Conservation (phyloP, 2,329 filamentous ascomycete genomes). For the Penicillium palitans region DNA sequence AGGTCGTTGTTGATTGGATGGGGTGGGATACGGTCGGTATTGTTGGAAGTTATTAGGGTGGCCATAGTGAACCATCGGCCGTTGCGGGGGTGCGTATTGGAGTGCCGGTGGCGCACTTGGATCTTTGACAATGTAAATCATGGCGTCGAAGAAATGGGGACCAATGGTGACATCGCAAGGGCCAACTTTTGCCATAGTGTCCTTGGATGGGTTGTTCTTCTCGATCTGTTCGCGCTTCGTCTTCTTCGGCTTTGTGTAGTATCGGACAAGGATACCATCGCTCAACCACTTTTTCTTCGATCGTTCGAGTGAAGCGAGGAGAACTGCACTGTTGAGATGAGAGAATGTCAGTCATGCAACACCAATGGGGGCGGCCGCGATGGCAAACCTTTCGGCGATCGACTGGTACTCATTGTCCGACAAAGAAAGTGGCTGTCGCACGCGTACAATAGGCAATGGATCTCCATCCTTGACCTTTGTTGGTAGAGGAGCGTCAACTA, state of each 20-base stretch:
- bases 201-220: slow-evolving; percentile 50
- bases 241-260: slow-evolving; percentile 59
- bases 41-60: slow-evolving; percentile 44
- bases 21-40: slow-evolving; percentile 41
- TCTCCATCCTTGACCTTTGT: slow-evolving; percentile 55
- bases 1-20: slow-evolving; percentile 31
- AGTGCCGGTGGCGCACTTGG: slow-evolving; percentile 41
- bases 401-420: slow-evolving; percentile 59
- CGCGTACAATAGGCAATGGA: slow-evolving; percentile 54
- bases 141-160: slow-evolving; percentile 62
- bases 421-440: slow-evolving; percentile 52
- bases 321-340: slow-evolving; percentile 50
- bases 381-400: slow-evolving; percentile 55
- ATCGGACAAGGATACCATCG: slow-evolving; percentile 56
- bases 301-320: slow-evolving; percentile 58
- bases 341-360: slow-evolving; percentile 18
- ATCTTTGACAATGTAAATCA: slow-evolving; percentile 57
- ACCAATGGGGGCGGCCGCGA: background rate
- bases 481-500: slow-evolving; percentile 49
- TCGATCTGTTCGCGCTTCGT: slow-evolving; percentile 53
- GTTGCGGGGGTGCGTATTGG: slow-evolving; percentile 41
- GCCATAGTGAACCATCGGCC: slow-evolving; percentile 47
- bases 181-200: slow-evolving; percentile 57
- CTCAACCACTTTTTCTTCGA: slow-evolving; percentile 60
- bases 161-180: slow-evolving; percentile 62